phyloP scores from a whole-genome alignment of 1,284 basidiomycete species.

The Sanghuangporus baumii region DNA sequence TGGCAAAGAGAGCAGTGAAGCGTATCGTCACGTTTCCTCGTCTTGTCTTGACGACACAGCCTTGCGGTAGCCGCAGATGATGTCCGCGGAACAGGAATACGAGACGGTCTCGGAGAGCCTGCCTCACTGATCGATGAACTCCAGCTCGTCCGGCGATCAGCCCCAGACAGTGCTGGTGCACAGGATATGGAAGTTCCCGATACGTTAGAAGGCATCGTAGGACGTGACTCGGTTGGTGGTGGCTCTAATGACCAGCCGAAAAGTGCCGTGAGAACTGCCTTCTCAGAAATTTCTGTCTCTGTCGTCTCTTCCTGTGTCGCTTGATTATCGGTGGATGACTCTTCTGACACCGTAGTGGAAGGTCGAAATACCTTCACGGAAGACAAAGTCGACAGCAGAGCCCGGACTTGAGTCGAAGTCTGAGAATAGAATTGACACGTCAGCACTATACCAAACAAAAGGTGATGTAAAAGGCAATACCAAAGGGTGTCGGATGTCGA shows the following conservation, averaged over 20 bases:
- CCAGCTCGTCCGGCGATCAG: constrained; percentile 6
- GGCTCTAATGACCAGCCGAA: constrained; percentile 64
- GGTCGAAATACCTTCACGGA: constrained; percentile 21
- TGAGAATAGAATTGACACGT: constrained; percentile 18
- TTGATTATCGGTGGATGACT: neutral
- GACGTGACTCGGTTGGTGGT: constrained; percentile 28
- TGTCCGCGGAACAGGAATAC: constrained; percentile 7
- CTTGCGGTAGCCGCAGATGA: constrained; percentile 4
- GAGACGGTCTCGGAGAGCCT: constrained; percentile 11
- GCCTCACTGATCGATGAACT: neutral
- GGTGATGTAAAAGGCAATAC: constrained; percentile 33
- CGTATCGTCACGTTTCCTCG: constrained; percentile 36
- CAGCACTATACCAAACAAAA: constrained; percentile 15
- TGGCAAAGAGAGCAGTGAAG: constrained; percentile 67
- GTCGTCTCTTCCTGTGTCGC: neutral
- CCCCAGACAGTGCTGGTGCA: constrained; percentile 20
- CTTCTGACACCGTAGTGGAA: neutral
- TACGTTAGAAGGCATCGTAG: constrained; percentile 34
- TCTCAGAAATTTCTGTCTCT: constrained; percentile 36
- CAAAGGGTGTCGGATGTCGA: constrained; percentile 66
- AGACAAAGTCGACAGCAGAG: constrained; percentile 26
- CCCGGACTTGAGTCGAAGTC: constrained; percentile 31
- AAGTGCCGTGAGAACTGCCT: constrained; percentile 53
- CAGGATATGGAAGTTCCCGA: constrained; percentile 35
- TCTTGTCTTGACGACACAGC: constrained; percentile 7